Evolutionary conservation across 768 basidiomycete species (phyloP).

Genomic region (Termitomyces sp.): DNA sequence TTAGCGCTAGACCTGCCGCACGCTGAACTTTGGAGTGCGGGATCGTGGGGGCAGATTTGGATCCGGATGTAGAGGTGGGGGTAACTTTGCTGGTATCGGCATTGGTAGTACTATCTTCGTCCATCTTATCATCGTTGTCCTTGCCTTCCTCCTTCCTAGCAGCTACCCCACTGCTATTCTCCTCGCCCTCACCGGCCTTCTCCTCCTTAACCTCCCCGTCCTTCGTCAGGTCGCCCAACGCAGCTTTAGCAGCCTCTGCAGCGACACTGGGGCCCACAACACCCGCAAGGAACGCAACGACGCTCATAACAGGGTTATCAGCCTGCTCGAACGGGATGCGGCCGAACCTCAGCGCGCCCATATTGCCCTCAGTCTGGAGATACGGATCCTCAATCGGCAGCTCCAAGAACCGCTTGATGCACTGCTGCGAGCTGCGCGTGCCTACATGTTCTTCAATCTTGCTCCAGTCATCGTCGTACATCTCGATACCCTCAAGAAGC

Average conservation of each 20-base stretch:
- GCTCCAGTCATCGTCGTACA: constrained; percentile 98
- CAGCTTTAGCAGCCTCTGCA: constrained; percentile 89
- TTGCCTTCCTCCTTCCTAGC: constrained; percentile 11
- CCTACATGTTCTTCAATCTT: constrained; percentile 91
- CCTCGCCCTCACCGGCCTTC: neutral
- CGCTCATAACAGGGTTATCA: constrained; percentile 98
- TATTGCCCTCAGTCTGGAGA: constrained; percentile 67
- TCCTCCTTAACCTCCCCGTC: constrained; percentile 24
- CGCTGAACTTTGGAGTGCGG: constrained; percentile 74
- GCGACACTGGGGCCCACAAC: constrained; percentile 89
- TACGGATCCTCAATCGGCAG: constrained; percentile 97
- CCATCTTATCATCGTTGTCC: constrained; percentile 41
- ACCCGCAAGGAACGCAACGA: constrained; percentile 93
- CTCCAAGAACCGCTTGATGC: constrained; percentile 92
- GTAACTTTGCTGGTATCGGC: constrained; percentile 9
- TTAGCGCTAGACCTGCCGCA: constrained; percentile 84
- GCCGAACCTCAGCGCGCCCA: constrained; percentile 71
- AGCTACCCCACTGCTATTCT: constrained; percentile 15
- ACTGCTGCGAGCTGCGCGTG: constrained; percentile 88
- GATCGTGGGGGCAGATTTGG: constrained; percentile 37
- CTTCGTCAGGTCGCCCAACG: constrained; percentile 70
- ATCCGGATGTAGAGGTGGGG: constrained; percentile 21
- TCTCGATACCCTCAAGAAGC: constrained; percentile 94
- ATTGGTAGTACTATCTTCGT: constrained; percentile 30
- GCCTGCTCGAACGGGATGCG: constrained; percentile 88